These are phyloP conservation scores for Crotalaria pallida DNA, from an alignment of 306 rosid genomes.

Conservation along the genomic window DNA sequence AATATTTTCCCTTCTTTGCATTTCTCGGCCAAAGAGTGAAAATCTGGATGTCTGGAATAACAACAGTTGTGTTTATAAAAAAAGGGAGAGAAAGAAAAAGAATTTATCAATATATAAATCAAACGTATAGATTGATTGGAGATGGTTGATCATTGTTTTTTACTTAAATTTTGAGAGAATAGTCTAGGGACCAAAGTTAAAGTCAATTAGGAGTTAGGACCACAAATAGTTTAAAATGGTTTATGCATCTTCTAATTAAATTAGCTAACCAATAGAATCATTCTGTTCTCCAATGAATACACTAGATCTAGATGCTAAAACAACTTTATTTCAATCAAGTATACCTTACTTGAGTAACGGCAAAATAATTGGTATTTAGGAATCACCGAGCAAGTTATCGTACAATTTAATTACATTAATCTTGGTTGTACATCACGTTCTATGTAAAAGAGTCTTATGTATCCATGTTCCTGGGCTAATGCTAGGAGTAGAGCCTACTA, in stretches of 20 bases:
- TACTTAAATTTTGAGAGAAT: not conserved
- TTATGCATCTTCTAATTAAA: not conserved
- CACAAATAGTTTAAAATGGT: not conserved
- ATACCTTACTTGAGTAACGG: not conserved
- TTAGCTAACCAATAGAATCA: not conserved
- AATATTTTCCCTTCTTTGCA: not conserved
- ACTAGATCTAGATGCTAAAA: not conserved
- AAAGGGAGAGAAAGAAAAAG: no score
- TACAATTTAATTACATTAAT: not conserved
- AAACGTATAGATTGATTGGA: not conserved
- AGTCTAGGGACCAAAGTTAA: not conserved
- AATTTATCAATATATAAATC: not conserved
- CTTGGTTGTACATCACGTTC: not conserved
- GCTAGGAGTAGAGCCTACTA: not conserved
- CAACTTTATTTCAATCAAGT: not conserved
- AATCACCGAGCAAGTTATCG: not conserved
- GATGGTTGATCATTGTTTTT: not conserved
- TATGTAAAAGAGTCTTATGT: not conserved
- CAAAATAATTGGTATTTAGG: not conserved
- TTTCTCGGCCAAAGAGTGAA: no score
- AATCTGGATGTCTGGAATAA: no score
- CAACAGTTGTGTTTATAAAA: no score
- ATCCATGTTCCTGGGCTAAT: not conserved
- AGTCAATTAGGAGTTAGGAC: not conserved
- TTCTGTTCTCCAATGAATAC: not conserved